Base-by-base conservation (phyloP, 805 yeast genomes). In the Candida succiphila region DNA sequence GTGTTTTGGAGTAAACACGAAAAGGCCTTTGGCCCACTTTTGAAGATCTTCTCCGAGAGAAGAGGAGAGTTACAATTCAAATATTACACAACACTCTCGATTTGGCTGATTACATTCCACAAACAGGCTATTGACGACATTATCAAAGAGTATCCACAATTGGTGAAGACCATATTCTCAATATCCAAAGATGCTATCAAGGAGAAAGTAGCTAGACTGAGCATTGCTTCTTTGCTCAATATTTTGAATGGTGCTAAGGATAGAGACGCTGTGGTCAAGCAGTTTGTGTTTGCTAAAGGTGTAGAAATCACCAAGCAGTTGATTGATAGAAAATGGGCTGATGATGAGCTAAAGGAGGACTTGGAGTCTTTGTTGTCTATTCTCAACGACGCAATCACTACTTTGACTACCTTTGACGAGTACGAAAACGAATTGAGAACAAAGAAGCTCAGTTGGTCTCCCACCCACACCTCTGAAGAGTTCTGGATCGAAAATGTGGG, bases 351-450 rank as follows among this genome's bases (percentile, higher is more conserved):
- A 46, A 72, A 82, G 30, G 64, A 63, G 15, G 96, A 87, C 54
- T 70, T 92, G 44, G 64, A 61, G 17, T 53, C 60, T 22, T 63
- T 92, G 42, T 61, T 67, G 37, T 73, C 66, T 24, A 63, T 65
- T n/a, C 68, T 89, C 42, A 75, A 75, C 41, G 81, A 75, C 20
- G 79, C 85, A 31, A 87, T 80, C 40, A 72, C 78, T 31, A 75
- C 73, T 44, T 72, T 92, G 63, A 80, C 96, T 4, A 86, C 95
- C 1, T 84, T 89, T 55, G 97, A 92, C 51, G 96, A 88, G 55
- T 92, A 89, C 55, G 65, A 72, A 47, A 75, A 85, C 31, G 97
- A 92, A 60, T 69, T 92, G 40, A 78, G 76, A 39, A 75, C 88
- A 37, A 82, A 83, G 39, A 68, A 72, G 37, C 71, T 92, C 49